Percentiles rank a stretch among this genome's conserved stretches.
Evolutionary conservation across 345 rosid genomes (phyloP).

Genomic region (Populus ilicifolia): DNA sequence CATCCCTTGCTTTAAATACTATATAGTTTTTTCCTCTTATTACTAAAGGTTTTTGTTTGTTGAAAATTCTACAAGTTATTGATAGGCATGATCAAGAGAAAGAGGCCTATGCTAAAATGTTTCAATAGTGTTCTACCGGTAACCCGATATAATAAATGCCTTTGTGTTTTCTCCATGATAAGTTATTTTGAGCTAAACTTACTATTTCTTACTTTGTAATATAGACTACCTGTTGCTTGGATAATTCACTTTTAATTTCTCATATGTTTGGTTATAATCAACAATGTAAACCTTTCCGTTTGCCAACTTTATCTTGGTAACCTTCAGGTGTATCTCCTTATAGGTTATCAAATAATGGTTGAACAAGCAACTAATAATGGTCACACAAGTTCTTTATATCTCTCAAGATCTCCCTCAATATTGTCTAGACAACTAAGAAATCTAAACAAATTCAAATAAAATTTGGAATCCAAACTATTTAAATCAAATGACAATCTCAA

Average conservation of each 20-base stretch:
- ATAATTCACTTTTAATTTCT: constrained; percentile 6
- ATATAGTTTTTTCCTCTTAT: neutral
- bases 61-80: constrained; percentile 26
- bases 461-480: no score
- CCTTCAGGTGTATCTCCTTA: neutral
- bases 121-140: constrained; percentile 24
- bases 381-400: no score
- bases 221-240: neutral
- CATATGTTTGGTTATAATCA: neutral
- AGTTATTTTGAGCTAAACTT: neutral
- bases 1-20: neutral
- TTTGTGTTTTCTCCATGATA: neutral
- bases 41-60: neutral
- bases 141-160: constrained; percentile 3
- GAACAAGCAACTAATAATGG: no score
- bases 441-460: no score
- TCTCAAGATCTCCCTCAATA: no score
- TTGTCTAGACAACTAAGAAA: no score
- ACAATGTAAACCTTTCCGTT: neutral
- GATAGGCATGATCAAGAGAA: constrained; percentile 31
- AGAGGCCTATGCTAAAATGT: constrained; percentile 35
- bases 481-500: no score
- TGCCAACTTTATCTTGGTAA: neutral
- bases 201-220: neutral
- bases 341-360: no score